phyloP scores from a whole-genome alignment of 2,329 filamentous ascomycete genomes.

The Colletotrichum musicola region DNA sequence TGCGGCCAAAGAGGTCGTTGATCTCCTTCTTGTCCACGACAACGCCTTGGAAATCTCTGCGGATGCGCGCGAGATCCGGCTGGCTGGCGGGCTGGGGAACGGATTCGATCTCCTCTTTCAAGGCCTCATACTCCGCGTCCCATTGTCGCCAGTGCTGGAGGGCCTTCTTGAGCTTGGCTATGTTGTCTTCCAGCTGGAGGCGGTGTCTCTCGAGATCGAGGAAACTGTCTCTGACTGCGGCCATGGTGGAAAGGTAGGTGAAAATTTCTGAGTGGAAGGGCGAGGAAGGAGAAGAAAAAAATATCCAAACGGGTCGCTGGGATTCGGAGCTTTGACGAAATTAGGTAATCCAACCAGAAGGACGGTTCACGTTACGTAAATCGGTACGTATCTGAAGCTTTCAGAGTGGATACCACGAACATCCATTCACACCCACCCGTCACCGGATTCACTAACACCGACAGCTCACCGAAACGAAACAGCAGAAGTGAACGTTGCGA shows the following conservation, averaged over 20 bases:
- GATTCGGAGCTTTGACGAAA: constrained; percentile 16
- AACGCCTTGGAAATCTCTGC: constrained; percentile 70
- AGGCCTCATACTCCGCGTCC: constrained; percentile 90
- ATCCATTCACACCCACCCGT: neutral
- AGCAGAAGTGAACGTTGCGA: too few species aligned
- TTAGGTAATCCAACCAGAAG: constrained; percentile 19
- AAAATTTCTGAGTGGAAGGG: neutral
- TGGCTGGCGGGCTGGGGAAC: constrained; percentile 61
- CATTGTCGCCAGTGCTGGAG: constrained; percentile 91
- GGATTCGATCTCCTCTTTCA: constrained; percentile 83
- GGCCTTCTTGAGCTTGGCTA: constrained; percentile 79
- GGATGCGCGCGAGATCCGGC: constrained; percentile 69
- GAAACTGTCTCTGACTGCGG: constrained; percentile 63
- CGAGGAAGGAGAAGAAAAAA: constrained; percentile 16
- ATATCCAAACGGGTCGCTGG: constrained; percentile 23
- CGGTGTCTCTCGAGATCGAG: constrained; percentile 81
- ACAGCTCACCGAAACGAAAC: too few species aligned
- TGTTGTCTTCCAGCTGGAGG: constrained; percentile 79
- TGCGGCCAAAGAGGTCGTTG: constrained; percentile 60
- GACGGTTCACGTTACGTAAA: constrained; percentile 23
- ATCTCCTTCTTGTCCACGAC: constrained; percentile 71
- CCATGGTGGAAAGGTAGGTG: constrained; percentile 49
- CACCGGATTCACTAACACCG: neutral
- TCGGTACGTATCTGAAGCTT: neutral
- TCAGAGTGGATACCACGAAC: neutral